phyloP scores from a whole-genome alignment of 164 flowering plant genomes.

The Taxillus chinensis region DNA sequence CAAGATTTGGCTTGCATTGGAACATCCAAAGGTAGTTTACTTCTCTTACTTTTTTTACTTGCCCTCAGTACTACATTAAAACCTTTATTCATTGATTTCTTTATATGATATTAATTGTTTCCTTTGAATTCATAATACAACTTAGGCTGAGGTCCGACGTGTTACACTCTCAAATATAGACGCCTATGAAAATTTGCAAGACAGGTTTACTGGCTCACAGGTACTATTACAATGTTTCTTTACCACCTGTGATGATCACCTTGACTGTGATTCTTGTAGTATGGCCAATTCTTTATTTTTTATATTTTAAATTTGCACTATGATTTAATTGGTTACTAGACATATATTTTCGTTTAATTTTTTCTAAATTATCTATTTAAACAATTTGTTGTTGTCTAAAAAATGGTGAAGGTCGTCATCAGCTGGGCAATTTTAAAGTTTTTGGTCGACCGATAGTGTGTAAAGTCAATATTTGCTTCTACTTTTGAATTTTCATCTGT shows the following conservation, averaged over 20 bases:
- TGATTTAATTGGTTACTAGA: too few relatives aligned
- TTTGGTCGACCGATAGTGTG: too few relatives aligned
- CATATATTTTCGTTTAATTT: too few relatives aligned
- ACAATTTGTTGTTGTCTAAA: too few relatives aligned
- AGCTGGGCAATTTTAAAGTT: too few relatives aligned
- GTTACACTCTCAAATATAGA: conserved; percentile 42
- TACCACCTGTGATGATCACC: background rate
- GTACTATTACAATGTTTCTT: conserved; percentile 14
- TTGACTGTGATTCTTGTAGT: background rate
- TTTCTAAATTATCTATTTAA: too few relatives aligned
- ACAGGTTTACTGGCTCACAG: conserved; percentile 31
- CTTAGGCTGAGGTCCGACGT: conserved; percentile 72
- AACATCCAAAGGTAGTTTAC: conserved; percentile 75
- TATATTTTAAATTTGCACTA: too few relatives aligned
- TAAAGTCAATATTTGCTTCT: too few relatives aligned
- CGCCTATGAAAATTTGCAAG: conserved; percentile 26
- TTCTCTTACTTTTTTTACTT: background rate
- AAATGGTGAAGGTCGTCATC: too few relatives aligned
- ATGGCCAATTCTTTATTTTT: too few relatives aligned
- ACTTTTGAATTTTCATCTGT: too few relatives aligned
- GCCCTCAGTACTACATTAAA: background rate
- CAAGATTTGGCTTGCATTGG: conserved; percentile 62
- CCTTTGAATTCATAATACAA: conserved; percentile 4
- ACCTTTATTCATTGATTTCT: background rate
- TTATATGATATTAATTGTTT: background rate